Evolutionary conservation across 371 early-diverging fungal genomes (phyloP).

Genomic region (Actinomortierella ambigua): DNA sequence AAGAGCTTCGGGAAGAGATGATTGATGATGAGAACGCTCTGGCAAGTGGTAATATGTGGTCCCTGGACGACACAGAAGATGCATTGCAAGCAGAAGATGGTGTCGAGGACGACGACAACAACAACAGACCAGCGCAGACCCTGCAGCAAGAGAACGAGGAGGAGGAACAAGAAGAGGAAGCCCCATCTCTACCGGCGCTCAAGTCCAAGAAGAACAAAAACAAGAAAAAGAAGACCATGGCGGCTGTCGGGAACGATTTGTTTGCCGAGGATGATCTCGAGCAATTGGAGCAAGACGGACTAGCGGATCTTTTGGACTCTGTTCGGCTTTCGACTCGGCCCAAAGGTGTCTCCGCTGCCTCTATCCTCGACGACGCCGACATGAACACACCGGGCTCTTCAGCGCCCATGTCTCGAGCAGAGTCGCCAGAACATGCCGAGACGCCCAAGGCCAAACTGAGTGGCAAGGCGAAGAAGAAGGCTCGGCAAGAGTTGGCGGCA

Average conservation of each 20-base stretch:
- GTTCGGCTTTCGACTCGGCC: slow-evolving; percentile 16
- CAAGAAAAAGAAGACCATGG: slow-evolving; percentile 48
- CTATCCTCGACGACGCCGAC: too few relatives aligned
- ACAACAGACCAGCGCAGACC: slow-evolving; percentile 19
- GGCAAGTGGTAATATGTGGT: slow-evolving; percentile 2
- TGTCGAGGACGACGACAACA: slow-evolving; percentile 37
- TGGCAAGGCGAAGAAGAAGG: slow-evolving; percentile 54
- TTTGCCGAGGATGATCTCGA: background rate
- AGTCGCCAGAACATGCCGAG: slow-evolving; percentile 24
- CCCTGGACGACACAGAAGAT: slow-evolving; percentile 8
- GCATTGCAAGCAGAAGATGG: slow-evolving; percentile 23
- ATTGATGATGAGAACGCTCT: slow-evolving; percentile 46
- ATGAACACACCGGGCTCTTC: too few relatives aligned
- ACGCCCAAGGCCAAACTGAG: slow-evolving; percentile 52
- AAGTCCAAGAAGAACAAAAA: slow-evolving; percentile 50
- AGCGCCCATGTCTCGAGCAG: slow-evolving; percentile 10
- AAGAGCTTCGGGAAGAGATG: slow-evolving; percentile 69
- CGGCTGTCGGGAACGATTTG: slow-evolving; percentile 15
- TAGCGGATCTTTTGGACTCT: slow-evolving; percentile 33
- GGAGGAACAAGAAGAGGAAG: slow-evolving; percentile 7
- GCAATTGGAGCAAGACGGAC: background rate
- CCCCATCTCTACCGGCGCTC: slow-evolving; percentile 13
- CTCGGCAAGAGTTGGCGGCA: slow-evolving; percentile 26
- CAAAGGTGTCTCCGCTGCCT: too few relatives aligned
- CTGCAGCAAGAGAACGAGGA: slow-evolving; percentile 17